Evolutionary conservation across 441 rosid species (phyloP).

Genomic region (Erysimum cheiri): DNA sequence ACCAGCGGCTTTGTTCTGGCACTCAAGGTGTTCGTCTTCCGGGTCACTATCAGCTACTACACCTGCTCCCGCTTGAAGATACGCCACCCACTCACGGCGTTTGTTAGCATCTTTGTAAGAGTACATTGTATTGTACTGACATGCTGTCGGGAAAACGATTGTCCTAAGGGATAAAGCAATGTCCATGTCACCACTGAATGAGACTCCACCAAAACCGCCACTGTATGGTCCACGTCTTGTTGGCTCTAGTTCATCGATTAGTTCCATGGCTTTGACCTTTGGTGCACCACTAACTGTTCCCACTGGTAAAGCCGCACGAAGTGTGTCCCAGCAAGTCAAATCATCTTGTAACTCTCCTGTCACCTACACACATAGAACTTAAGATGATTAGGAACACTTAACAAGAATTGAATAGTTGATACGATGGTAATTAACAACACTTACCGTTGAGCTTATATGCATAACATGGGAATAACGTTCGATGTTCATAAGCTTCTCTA

Average conservation of each 20-base stretch:
- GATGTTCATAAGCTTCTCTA: slow-evolving; percentile 85
- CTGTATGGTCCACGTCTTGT: slow-evolving; percentile 87
- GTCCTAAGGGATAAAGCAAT: slow-evolving; percentile 76
- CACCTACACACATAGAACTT: slow-evolving; percentile 51
- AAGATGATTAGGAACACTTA: background rate
- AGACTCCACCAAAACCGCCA: slow-evolving; percentile 82
- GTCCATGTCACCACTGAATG: slow-evolving; percentile 83
- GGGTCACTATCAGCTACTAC: slow-evolving; percentile 80
- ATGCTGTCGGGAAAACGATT: slow-evolving; percentile 70
- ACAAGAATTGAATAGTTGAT: background rate
- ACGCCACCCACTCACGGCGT: slow-evolving; percentile 80
- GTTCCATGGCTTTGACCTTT: slow-evolving; percentile 95
- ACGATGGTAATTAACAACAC: slow-evolving; percentile 8
- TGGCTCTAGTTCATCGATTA: slow-evolving; percentile 74
- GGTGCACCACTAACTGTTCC: slow-evolving; percentile 97
- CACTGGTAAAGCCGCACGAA: slow-evolving; percentile 83
- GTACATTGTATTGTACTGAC: slow-evolving; percentile 63
- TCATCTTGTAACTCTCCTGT: slow-evolving; percentile 77
- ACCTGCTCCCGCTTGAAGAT: slow-evolving; percentile 87
- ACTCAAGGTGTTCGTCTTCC: slow-evolving; percentile 67
- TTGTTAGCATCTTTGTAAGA: slow-evolving; percentile 53
- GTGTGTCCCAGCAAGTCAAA: slow-evolving; percentile 79
- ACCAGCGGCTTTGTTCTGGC: slow-evolving; percentile 80
- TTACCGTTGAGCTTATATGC: slow-evolving; percentile 97
- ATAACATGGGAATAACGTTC: slow-evolving; percentile 94